These are phyloP conservation scores for Triangularia setosa DNA, from an alignment of 2,329 filamentous ascomycete species.

Conservation along the genomic window DNA sequence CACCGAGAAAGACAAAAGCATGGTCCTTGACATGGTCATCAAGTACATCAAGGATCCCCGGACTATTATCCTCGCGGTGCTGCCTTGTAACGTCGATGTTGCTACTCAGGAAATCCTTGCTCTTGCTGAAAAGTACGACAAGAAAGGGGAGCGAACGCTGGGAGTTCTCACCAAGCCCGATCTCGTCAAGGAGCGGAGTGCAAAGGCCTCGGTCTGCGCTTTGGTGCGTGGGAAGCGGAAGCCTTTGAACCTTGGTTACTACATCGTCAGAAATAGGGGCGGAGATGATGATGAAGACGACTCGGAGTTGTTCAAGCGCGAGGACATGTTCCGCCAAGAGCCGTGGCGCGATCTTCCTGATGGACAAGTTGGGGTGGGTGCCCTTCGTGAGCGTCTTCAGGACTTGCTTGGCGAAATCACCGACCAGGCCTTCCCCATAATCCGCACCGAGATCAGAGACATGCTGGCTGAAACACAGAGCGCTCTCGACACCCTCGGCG, in stretches of 20 bases:
- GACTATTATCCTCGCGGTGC: constrained; percentile 48
- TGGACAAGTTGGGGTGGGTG: neutral
- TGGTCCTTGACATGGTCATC: constrained; percentile 47
- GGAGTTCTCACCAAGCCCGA: constrained; percentile 59
- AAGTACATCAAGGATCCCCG: constrained; percentile 42
- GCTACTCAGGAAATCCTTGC: constrained; percentile 39
- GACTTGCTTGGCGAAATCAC: constrained; percentile 37
- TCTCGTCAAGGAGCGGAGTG: constrained; percentile 41
- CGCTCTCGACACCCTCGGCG: constrained; percentile 31
- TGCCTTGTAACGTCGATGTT: constrained; percentile 37
- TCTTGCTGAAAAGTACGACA: constrained; percentile 38
- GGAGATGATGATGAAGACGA: constrained; percentile 37
- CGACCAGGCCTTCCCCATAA: constrained; percentile 33
- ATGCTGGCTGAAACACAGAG: neutral
- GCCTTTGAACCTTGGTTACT: constrained; percentile 45
- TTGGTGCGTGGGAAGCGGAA: constrained; percentile 39
- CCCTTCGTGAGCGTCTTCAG: constrained; percentile 24
- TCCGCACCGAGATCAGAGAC: constrained; percentile 21
- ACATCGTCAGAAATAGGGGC: constrained; percentile 45
- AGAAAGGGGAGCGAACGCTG: constrained; percentile 39
- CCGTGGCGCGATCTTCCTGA: constrained; percentile 34
- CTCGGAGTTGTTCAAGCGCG: constrained; percentile 30
- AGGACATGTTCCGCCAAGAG: constrained; percentile 36
- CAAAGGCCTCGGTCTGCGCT: constrained; percentile 37
- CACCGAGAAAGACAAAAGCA: constrained; percentile 40